Conservation (phyloP, 257 asterid genomes). For the Salvia miltiorrhiza region DNA sequence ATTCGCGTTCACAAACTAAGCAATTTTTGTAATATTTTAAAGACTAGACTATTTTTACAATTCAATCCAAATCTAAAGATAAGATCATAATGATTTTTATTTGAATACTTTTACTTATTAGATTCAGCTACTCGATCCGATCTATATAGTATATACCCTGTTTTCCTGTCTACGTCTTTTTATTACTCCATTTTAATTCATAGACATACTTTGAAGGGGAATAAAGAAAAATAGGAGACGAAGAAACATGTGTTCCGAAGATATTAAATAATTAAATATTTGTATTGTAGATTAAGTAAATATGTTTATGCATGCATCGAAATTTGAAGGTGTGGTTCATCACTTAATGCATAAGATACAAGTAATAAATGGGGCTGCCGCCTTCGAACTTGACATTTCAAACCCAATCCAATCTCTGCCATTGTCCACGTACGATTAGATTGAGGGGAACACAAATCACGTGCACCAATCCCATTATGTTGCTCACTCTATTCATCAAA, state of each 20-base stretch:
- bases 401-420: not conserved
- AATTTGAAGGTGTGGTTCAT: not conserved
- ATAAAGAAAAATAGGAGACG: not conserved
- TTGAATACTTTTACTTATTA: too few relatives aligned
- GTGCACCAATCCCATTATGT: too few relatives aligned
- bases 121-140: not conserved
- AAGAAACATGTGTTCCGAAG: slow-evolving; percentile 3
- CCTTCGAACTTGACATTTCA: slow-evolving; percentile 10
- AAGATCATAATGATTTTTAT: too few relatives aligned
- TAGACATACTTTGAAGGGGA: not conserved
- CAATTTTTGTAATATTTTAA: too few relatives aligned
- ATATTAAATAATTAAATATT: not conserved
- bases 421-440: not conserved
- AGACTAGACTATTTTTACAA: too few relatives aligned
- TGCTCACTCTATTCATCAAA: too few relatives aligned
- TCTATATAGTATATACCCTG: not conserved
- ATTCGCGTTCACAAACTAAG: too few relatives aligned
- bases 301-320: not conserved
- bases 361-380: slow-evolving; percentile 10
- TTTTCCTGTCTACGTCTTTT: not conserved
- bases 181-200: not conserved
- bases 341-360: slow-evolving; percentile 11
- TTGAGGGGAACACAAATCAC: not conserved
- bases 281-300: not conserved
- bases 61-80: too few relatives aligned